Evolutionary conservation across 129 eudicot genomes (phyloP).

Genomic region (Helianthus tuberosus): DNA sequence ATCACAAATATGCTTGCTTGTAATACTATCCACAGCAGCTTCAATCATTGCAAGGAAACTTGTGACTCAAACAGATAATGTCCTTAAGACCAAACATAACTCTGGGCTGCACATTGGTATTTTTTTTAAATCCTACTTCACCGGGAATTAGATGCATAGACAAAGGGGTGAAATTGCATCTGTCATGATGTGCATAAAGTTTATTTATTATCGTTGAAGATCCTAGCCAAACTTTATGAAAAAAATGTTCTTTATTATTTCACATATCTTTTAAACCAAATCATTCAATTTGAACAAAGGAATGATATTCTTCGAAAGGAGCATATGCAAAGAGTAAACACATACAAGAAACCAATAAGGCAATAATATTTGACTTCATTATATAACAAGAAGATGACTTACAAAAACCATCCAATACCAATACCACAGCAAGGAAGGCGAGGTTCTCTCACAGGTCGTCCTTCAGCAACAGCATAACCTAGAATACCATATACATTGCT

Average conservation of each 20-base stretch:
- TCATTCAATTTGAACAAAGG: neutral
- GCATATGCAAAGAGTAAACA: conserved; percentile 12
- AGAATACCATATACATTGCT: conserved; percentile 18
- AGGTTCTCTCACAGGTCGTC: conserved; percentile 73
- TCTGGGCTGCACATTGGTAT: neutral
- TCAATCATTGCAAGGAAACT: neutral
- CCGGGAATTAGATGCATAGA: neutral
- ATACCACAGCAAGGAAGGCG: conserved; percentile 96
- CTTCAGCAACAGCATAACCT: conserved; percentile 93
- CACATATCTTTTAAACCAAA: neutral
- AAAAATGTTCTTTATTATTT: neutral
- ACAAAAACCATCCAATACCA: conserved; percentile 90
- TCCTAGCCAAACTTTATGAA: neutral
- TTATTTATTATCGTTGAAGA: neutral
- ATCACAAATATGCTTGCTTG: neutral
- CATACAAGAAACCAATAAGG: conserved; percentile 1
- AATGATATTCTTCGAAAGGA: neutral
- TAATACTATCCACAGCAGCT: neutral
- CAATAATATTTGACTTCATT: neutral
- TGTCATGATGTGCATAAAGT: conserved; percentile 4
- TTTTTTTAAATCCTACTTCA: neutral
- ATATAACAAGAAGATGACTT: conserved; percentile 36
- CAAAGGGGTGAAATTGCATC: neutral
- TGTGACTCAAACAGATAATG: neutral
- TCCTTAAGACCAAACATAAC: neutral